Percentiles rank a stretch among this genome's conserved stretches.
phyloP scores from a whole-genome alignment of 179 eudicot species.

The Vitellaria paradoxa region DNA sequence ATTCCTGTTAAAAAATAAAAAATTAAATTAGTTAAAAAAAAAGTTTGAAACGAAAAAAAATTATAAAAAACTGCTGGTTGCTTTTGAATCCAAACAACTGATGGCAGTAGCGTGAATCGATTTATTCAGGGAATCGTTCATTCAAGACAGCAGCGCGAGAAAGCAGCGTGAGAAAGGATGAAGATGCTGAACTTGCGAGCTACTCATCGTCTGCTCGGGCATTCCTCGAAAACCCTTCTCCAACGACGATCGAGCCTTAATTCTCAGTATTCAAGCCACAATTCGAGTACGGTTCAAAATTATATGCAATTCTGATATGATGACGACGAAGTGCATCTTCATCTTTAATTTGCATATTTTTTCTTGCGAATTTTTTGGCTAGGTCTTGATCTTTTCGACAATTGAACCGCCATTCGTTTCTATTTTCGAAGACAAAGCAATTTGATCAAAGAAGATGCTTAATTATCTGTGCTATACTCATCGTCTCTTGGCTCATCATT shows the following conservation, averaged over 20 bases:
- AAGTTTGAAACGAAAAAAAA: too few relatives aligned
- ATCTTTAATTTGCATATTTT: neutral
- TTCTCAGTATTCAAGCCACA: slow-evolving; percentile 8
- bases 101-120: too few relatives aligned
- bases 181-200: slow-evolving; percentile 40
- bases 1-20: too few relatives aligned
- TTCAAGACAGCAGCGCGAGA: neutral
- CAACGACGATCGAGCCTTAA: slow-evolving; percentile 16
- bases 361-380: neutral
- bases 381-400: neutral
- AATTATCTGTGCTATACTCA: too few relatives aligned
- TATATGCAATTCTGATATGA: neutral
- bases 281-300: slow-evolving; percentile 25
- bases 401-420: neutral
- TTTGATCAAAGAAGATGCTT: too few relatives aligned
- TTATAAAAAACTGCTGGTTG: too few relatives aligned
- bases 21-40: too few relatives aligned
- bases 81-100: too few relatives aligned
- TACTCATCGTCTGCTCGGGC: slow-evolving; percentile 27
- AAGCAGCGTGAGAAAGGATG: too few relatives aligned
- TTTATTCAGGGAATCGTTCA: too few relatives aligned
- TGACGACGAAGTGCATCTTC: neutral
- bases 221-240: slow-evolving; percentile 21
- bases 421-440: too few relatives aligned
- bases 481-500: too few relatives aligned